Base-by-base conservation (phyloP, 495 filamentous ascomycete genomes). In the Aspergillus leporis region DNA sequence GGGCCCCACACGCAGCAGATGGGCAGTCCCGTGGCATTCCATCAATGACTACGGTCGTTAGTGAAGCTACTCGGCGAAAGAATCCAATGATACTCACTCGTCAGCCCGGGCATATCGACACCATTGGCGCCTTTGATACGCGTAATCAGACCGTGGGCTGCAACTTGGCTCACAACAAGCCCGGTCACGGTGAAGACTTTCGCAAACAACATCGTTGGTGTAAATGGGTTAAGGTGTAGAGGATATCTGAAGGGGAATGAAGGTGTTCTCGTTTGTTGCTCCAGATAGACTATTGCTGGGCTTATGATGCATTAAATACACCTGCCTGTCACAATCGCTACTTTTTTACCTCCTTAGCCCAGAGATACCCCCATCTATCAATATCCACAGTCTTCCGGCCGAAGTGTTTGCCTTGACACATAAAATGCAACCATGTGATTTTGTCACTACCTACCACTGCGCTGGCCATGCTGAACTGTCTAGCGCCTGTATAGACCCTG, bases 1-100 rank as follows among this genome's bases (percentile, higher is more conserved):
- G 65, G 12, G 68, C 64, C 36, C 73, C 83, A 62, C 83, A 85
- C 5, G 58, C 60, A 51, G 81, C 80, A 32, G 72, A 72, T 43
- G 74, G 76, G 65, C 81, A 84, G 66, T 83, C 80, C 45, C 82
- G 80, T 21, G 82, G 83, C 28, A 81, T 85, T 40, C 84, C 82
- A 57, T 85, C 82, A 23, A 71, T 70, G 47, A 86, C 83, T 85
- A 59, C 59, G 21, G 28, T 40, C 36, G 50, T 52, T 16, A 52
- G n/a, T 52, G n/a, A n/a, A 28, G n/a, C n/a, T 34, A 14, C 31
- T 34, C 13, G 5, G 8, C 3, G 30, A 5, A 12, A 19, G 25
- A 51, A 0, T 12, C 6, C 7, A 18, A 43, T 18, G 22, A n/a
- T 10, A 25, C 21, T 51, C 47, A 66, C 64, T 79, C 19, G 77